Evolutionary conservation across 1,284 basidiomycete genomes (phyloP).

Genomic region (Naganishia sp.): DNA sequence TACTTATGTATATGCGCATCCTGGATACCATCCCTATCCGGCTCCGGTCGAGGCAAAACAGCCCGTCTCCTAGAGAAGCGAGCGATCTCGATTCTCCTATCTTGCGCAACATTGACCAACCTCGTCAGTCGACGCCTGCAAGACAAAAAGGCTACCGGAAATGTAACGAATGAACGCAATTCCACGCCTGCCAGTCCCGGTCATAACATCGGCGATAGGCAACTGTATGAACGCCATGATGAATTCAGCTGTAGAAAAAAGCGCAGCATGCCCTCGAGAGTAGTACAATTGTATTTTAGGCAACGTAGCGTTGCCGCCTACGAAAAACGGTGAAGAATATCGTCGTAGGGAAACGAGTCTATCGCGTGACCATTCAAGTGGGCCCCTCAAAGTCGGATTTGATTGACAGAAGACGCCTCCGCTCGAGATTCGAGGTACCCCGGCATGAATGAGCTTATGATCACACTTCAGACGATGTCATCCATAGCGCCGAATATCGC

Average conservation of each 20-base stretch:
- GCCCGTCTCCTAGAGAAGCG: conserved; percentile 23
- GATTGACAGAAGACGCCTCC: neutral
- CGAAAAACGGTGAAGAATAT: neutral
- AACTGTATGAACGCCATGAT: neutral
- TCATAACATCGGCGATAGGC: neutral
- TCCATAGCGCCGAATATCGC: no score
- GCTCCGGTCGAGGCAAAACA: conserved; percentile 16
- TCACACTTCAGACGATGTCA: no score
- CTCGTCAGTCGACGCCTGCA: conserved; percentile 3
- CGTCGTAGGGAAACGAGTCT: no score
- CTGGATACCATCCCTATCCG: conserved; percentile 21
- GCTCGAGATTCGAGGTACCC: neutral
- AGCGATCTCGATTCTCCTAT: neutral
- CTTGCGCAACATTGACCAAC: neutral
- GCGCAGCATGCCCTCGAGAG: neutral
- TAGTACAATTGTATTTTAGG: conserved; percentile 20
- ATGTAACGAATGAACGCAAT: no score
- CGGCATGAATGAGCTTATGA: no score
- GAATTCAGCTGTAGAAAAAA: neutral
- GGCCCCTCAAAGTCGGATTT: no score
- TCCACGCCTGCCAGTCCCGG: no score
- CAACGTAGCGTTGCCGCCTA: conserved; percentile 18
- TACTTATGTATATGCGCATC: conserved; percentile 27
- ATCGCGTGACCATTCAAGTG: no score
- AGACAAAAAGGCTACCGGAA: neutral